Evolutionary conservation across 1,284 basidiomycete species (phyloP).

Genomic region (Rhodotorula glutinis): DNA sequence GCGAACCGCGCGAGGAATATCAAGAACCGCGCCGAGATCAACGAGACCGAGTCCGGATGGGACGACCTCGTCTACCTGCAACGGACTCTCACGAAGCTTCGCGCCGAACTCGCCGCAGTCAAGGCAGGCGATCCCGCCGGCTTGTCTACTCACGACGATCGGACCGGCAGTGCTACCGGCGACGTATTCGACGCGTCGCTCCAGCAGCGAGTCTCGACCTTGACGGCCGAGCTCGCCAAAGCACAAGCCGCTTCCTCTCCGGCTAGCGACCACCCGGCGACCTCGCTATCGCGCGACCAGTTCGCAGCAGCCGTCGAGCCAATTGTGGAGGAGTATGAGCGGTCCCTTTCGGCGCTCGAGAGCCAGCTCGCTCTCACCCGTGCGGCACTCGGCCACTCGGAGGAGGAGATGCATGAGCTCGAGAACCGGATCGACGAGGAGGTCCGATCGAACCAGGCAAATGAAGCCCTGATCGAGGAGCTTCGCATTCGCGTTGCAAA

Average conservation of each 20-base stretch:
- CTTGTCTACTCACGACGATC: constrained; percentile 25
- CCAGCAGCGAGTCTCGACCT: constrained; percentile 75
- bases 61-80: constrained; percentile 97
- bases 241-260: constrained; percentile 25
- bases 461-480: constrained; percentile 75
- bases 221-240: constrained; percentile 70
- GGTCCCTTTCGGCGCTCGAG: constrained; percentile 91
- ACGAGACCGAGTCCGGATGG: constrained; percentile 96
- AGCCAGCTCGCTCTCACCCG: constrained; percentile 86
- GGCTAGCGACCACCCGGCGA: neutral
- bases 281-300: constrained; percentile 26
- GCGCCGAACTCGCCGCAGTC: constrained; percentile 71
- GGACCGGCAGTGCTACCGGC: constrained; percentile 54
- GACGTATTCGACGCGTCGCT: constrained; percentile 65
- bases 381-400: constrained; percentile 81
- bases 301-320: constrained; percentile 97
- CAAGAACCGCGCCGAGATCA: constrained; percentile 88
- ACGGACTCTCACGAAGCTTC: constrained; percentile 71
- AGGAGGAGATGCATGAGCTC: constrained; percentile 86
- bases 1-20: constrained; percentile 96
- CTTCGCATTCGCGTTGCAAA: constrained; percentile 74
- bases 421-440: constrained; percentile 66
- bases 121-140: constrained; percentile 16
- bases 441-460: constrained; percentile 69
- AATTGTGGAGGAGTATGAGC: constrained; percentile 98